Percentiles rank a stretch among this genome's conserved stretches.
Conservation (phyloP, 75 land plant genomes). For the Picea sitchensis region DNA sequence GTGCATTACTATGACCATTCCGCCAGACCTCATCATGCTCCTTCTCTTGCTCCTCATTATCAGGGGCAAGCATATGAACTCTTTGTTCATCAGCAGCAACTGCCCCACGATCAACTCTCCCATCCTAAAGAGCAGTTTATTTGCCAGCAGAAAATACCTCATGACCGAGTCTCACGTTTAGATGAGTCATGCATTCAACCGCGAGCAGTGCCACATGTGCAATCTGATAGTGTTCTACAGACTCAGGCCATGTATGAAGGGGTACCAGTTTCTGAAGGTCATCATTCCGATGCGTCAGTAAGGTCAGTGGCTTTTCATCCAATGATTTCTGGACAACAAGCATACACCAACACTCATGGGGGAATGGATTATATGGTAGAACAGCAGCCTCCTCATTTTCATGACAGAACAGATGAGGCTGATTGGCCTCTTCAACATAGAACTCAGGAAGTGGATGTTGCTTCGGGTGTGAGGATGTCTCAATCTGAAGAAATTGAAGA, state of each 20-base stretch:
- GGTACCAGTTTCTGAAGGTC: not conserved
- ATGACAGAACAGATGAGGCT: constrained; percentile 2
- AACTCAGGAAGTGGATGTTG: not conserved
- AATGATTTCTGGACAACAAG: constrained; percentile 8
- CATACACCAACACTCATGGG: not conserved
- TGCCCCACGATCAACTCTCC: constrained; percentile 1
- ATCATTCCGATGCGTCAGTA: constrained; percentile 2
- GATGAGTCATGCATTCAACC: not conserved
- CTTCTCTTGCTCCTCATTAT: constrained; percentile 7
- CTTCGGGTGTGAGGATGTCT: not conserved
- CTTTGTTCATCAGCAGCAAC: constrained; percentile 4
- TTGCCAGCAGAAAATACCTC: not conserved
- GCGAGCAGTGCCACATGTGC: not conserved
- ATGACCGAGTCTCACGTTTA: not conserved
- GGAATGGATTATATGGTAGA: constrained; percentile 8
- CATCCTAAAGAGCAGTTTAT: not conserved
- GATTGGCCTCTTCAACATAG: not conserved
- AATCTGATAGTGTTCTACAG: not conserved
- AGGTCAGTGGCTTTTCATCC: constrained; percentile 4
- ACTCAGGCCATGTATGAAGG: not conserved
- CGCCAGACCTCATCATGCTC: not conserved
- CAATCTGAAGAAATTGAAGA: constrained; percentile 6
- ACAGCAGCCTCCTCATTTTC: not conserved
- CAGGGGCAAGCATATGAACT: constrained; percentile 11
- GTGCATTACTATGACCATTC: constrained; percentile 5